phyloP scores from a whole-genome alignment of 768 basidiomycete species.

The Boletus reticulatus region DNA sequence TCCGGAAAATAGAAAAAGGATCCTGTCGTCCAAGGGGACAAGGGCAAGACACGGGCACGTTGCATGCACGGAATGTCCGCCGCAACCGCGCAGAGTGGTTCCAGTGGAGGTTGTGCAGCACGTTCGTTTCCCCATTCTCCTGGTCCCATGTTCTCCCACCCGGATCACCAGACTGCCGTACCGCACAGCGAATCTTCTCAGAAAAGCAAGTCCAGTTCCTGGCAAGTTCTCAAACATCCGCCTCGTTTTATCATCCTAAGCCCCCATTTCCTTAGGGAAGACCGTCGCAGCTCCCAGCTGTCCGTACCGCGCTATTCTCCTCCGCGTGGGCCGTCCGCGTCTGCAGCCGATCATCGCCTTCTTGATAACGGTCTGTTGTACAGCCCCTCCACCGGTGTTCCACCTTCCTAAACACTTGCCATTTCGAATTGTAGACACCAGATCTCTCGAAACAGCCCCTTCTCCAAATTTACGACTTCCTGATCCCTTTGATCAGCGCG shows the following conservation, averaged over 20 bases:
- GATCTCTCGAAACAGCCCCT: conserved; percentile 34
- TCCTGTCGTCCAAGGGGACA: conserved; percentile 1
- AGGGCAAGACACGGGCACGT: conserved; percentile 5
- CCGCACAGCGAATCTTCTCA: conserved; percentile 27
- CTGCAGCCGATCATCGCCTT: conserved; percentile 33
- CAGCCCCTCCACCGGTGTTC: conserved; percentile 20
- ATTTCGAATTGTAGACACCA: conserved; percentile 30
- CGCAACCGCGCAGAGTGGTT: conserved; percentile 3
- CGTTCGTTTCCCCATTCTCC: conserved; percentile 22
- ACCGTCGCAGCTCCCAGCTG: conserved; percentile 22
- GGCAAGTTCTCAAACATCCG: conserved; percentile 25
- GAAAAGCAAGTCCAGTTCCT: conserved; percentile 24
- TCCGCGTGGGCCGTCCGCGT: conserved; percentile 23
- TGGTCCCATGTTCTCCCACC: conserved; percentile 26
- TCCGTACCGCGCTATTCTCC: conserved; percentile 20
- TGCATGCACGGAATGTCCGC: conserved; percentile 15
- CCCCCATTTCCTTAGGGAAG: conserved; percentile 27
- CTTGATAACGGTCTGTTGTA: conserved; percentile 31
- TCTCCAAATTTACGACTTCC: conserved; percentile 33
- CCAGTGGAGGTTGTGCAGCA: conserved; percentile 5
- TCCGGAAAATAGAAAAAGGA: conserved; percentile 2
- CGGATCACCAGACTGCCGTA: conserved; percentile 30
- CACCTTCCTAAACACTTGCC: conserved; percentile 28
- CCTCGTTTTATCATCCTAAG: conserved; percentile 17
- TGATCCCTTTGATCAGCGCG: conserved; percentile 35